Conservation (phyloP, 2,329 filamentous ascomycete species). For the Cordyceps cicadae region DNA sequence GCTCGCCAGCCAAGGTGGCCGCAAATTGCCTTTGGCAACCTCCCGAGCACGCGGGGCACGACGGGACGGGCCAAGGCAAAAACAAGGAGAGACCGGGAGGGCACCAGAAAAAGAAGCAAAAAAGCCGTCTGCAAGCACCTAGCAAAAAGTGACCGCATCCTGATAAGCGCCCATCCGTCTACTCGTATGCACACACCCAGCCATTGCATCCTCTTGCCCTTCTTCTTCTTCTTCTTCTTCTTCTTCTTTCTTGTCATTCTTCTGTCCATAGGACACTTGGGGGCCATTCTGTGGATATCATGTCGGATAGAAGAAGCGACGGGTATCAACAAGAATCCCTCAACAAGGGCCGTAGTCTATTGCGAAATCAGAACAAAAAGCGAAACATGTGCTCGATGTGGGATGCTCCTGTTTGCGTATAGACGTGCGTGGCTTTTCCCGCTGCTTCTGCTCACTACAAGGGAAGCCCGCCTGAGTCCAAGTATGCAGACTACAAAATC, state of each 20-base stretch:
- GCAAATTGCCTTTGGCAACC: background rate
- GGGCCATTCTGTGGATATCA: background rate
- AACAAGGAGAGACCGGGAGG: background rate
- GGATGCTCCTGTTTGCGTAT: background rate
- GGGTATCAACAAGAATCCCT: background rate
- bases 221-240: background rate
- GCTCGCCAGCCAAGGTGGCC: background rate
- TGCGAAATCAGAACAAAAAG: background rate
- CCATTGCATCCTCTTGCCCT: background rate
- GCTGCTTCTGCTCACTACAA: too few relatives aligned
- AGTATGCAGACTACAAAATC: too few relatives aligned
- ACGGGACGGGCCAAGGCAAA: background rate
- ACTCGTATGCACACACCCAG: slow-evolving; percentile 3
- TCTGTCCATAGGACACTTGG: background rate
- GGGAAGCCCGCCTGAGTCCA: too few relatives aligned
- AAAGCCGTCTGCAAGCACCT: background rate
- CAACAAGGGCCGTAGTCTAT: background rate
- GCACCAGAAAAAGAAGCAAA: background rate
- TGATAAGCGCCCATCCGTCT: background rate
- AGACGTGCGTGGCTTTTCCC: background rate
- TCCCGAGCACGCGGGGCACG: slow-evolving; percentile 3
- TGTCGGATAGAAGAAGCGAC: background rate
- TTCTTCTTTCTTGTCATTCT: background rate
- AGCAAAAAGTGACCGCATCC: background rate
- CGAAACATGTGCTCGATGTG: background rate